A percentile compares a stretch with the other conserved stretches of the same genome.
Conservation (phyloP, 2,329 filamentous ascomycete genomes). For the Endoconidiophora laricicola region DNA sequence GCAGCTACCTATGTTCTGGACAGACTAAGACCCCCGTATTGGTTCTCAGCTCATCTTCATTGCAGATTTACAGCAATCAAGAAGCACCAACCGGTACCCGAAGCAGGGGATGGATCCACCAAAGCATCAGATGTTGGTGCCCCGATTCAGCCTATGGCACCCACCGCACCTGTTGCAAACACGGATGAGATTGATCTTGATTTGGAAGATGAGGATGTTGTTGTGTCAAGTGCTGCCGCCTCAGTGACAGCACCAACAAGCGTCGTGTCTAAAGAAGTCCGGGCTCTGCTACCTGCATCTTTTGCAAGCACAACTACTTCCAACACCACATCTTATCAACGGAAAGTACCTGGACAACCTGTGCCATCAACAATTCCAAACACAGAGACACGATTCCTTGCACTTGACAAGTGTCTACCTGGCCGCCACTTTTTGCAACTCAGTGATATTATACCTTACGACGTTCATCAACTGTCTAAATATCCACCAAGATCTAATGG, state of each 20-base stretch:
- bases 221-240: constrained; percentile 7
- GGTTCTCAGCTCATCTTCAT: constrained; percentile 91
- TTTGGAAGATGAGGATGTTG: constrained; percentile 35
- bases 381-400: constrained; percentile 64
- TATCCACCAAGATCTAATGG: constrained; percentile 14
- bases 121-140: constrained; percentile 16
- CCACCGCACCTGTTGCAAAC: constrained; percentile 25
- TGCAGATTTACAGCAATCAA: constrained; percentile 65
- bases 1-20: constrained; percentile 72
- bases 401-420: constrained; percentile 79
- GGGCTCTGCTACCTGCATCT: constrained; percentile 59
- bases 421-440: constrained; percentile 71
- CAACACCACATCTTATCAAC: constrained; percentile 15
- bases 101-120: background rate
- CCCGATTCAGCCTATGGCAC: background rate
- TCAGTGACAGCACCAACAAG: background rate
- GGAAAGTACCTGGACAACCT: constrained; percentile 37
- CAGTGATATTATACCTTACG: constrained; percentile 39
- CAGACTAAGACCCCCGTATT: constrained; percentile 62
- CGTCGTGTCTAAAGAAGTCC: constrained; percentile 43
- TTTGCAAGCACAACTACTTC: constrained; percentile 35
- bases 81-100: constrained; percentile 24
- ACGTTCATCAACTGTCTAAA: constrained; percentile 17
- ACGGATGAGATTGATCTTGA: constrained; percentile 57
- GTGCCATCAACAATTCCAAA: constrained; percentile 62